These are phyloP conservation scores for Phyllosticta citribraziliensis DNA, from an alignment of 2,329 filamentous ascomycete species.

Conservation along the genomic window DNA sequence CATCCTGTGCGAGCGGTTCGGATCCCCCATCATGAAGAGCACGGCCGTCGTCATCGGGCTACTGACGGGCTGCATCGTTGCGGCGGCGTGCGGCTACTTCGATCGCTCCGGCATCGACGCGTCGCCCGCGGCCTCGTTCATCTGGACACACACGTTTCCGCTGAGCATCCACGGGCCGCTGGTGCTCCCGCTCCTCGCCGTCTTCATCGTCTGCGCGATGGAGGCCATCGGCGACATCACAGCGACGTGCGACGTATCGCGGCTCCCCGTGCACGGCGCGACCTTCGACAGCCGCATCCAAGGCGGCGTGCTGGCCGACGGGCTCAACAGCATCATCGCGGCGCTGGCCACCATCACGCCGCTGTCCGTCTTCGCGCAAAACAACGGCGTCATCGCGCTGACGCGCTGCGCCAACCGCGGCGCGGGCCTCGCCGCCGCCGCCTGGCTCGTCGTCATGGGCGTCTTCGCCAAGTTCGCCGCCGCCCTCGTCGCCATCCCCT, in stretches of 20 bases:
- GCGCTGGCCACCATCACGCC: conserved; percentile 71
- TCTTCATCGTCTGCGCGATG: conserved; percentile 61
- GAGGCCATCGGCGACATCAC: conserved; percentile 72
- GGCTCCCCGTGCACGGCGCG: conserved; percentile 61
- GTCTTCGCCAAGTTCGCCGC: conserved; percentile 78
- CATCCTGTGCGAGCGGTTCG: conserved; percentile 71
- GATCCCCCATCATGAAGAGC: conserved; percentile 75
- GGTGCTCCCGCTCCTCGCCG: conserved; percentile 57
- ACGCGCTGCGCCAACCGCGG: conserved; percentile 73
- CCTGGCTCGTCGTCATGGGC: conserved; percentile 72
- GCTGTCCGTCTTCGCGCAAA: conserved; percentile 73
- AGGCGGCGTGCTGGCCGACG: conserved; percentile 69
- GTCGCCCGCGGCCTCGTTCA: conserved; percentile 62
- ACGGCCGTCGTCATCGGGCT: conserved; percentile 67
- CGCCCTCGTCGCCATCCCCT: conserved; percentile 64
- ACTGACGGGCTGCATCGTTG: conserved; percentile 68
- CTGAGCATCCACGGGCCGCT: conserved; percentile 63
- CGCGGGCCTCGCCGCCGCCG: conserved; percentile 67
- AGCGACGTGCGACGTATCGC: conserved; percentile 71
- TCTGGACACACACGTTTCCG: conserved; percentile 71
- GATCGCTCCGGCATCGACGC: conserved; percentile 60
- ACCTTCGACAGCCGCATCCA: conserved; percentile 69
- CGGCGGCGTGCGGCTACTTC: conserved; percentile 69
- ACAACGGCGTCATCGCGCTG: conserved; percentile 75
- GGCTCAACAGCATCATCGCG: conserved; percentile 63